phyloP scores from a whole-genome alignment of 768 basidiomycete species.

The Boletus eberwhitei region DNA sequence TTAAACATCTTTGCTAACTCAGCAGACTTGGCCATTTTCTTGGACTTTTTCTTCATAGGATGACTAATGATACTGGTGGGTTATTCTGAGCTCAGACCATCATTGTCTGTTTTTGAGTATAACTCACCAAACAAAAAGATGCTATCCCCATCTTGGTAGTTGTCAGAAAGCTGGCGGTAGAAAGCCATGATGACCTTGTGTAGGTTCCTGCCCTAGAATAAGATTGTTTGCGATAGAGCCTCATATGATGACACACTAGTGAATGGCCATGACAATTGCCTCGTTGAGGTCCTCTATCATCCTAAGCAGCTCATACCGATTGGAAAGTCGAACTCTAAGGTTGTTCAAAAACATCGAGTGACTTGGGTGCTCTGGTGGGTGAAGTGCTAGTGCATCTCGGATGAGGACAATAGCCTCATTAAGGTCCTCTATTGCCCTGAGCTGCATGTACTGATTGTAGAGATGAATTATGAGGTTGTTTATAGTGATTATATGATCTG shows the following conservation, averaged over 20 bases:
- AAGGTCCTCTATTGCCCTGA: too few species aligned
- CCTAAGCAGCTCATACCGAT: too few species aligned
- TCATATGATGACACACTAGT: constrained; percentile 26
- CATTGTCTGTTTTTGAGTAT: constrained; percentile 28
- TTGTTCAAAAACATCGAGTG: too few species aligned
- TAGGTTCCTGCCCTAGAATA: constrained; percentile 30
- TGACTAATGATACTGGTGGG: constrained; percentile 11
- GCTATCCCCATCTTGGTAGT: constrained; percentile 36
- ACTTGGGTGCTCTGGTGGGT: too few species aligned
- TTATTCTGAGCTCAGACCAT: constrained; percentile 5
- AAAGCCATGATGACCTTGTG: constrained; percentile 33
- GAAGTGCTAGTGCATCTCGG: too few species aligned
- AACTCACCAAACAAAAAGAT: constrained; percentile 41
- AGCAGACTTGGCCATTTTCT: constrained; percentile 16
- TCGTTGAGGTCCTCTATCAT: too few species aligned
- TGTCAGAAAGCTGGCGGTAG: constrained; percentile 41
- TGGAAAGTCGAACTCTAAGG: too few species aligned
- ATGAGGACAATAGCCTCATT: too few species aligned
- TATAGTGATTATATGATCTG: too few species aligned
- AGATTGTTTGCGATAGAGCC: not conserved
- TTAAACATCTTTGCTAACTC: constrained; percentile 30
- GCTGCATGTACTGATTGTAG: too few species aligned
- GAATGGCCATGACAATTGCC: constrained; percentile 36
- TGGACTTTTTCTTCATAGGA: constrained; percentile 3
- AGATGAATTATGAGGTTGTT: too few species aligned